Conservation (phyloP, 768 basidiomycete species). For the Phanerochaete sordida region DNA sequence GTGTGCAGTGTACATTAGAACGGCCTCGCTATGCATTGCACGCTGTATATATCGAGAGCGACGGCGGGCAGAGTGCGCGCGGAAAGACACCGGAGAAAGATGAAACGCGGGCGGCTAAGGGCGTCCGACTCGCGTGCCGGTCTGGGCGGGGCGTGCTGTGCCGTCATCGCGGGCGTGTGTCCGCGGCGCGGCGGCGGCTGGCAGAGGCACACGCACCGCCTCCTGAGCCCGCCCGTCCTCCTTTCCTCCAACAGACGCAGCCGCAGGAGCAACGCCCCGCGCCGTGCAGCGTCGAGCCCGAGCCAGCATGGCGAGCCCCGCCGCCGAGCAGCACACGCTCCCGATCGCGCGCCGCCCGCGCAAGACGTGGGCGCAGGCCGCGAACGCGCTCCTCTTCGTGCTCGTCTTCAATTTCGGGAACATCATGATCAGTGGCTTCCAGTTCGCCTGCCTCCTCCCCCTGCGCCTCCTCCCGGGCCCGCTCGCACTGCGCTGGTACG, state of each 20-base stretch:
- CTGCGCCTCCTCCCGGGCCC: conserved; percentile 61
- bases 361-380: conserved; percentile 47
- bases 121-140: background rate
- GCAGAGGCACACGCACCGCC: background rate
- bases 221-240: background rate
- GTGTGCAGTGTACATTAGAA: background rate
- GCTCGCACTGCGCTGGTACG: conserved; percentile 53
- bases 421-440: conserved; percentile 67
- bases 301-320: background rate
- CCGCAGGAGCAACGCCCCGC: no score
- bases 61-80: no score
- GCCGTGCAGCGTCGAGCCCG: no score
- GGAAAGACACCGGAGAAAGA: background rate
- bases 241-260: background rate
- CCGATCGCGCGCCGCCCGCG: conserved; percentile 53
- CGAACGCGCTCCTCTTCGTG: conserved; percentile 49
- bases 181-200: background rate
- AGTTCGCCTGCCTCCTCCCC: conserved; percentile 69
- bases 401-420: conserved; percentile 61
- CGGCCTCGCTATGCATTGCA: no score
- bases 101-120: background rate
- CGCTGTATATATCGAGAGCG: no score
- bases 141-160: conserved; percentile 1
- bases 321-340: conserved; percentile 32
- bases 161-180: background rate